Base-by-base conservation (phyloP, 176 grass and related monocot genomes). In the Secale cereale region DNA sequence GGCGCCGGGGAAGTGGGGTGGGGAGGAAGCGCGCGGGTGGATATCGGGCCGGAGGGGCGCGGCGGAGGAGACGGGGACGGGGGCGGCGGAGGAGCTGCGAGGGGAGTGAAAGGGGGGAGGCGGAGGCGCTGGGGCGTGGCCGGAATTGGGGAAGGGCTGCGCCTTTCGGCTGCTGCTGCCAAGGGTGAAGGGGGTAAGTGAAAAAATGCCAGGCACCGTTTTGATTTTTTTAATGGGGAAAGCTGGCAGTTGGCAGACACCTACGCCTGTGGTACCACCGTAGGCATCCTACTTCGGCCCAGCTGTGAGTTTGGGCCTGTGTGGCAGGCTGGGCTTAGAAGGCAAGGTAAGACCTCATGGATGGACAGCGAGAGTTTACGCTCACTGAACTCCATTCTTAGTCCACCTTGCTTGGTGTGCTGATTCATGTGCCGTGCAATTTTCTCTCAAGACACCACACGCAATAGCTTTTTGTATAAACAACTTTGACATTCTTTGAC, bases 71-170 rank as follows among this genome's bases (percentile, higher is more conserved):
- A 29, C 71, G 71, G 37, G 1, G 77, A 41, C 57, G 15, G 46
- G 8, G 76, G 35, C 16, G 27, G 31, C 37, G 29, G 78, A 5
- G 78, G 33, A 74, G 48, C 83, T 39, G 73, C n/a, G 48, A 27
- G 54, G 83, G 65, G 37, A 86, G 78, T 23, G 63, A 64, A 15
- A 59, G 19, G 37, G 39, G 40, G 70, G 11, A 67, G 13, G 28
- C 46, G 83, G 70, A 63, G 82, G 77, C 33, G 82, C 33, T 50
- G 50, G 74, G 80, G 45, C 39, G 79, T 81, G 79, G 79, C 79
- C 79, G 79, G 79, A 81, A 69, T 69, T 69, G 79, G 64, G 64
- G 43, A 81, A 68, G 79, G 79, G 45, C 64, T 69, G 43, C 50
- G 39, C 66, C 57, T 73, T 56, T 46, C 45, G 76, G 82, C 43